Evolutionary conservation across 2,329 filamentous ascomycete genomes (phyloP).

Genomic region (Epichloe sibirici): DNA sequence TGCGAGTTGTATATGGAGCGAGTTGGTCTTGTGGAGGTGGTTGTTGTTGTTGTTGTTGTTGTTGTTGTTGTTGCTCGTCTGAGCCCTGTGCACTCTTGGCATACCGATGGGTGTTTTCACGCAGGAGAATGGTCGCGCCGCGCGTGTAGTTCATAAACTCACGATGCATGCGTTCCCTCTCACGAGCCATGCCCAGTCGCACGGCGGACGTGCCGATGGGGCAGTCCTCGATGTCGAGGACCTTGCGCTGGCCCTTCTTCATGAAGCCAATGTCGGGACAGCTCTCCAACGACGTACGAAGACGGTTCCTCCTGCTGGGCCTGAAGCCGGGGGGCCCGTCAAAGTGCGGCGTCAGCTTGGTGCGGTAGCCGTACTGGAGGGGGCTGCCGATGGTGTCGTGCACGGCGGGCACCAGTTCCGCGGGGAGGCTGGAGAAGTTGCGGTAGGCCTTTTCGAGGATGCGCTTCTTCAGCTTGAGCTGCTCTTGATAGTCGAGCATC

Average conservation of each 20-base stretch:
- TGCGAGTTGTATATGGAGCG: constrained; percentile 26
- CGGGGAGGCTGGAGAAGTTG: constrained; percentile 77
- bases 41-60: constrained; percentile 12
- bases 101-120: constrained; percentile 68
- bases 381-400: constrained; percentile 77
- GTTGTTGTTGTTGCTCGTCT: constrained; percentile 3
- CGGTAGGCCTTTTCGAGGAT: constrained; percentile 85
- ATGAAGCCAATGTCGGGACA: constrained; percentile 84
- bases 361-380: constrained; percentile 84
- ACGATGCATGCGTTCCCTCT: constrained; percentile 61
- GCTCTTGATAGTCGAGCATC: constrained; percentile 82
- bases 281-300: constrained; percentile 36
- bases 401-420: constrained; percentile 62
- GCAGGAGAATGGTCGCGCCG: constrained; percentile 78
- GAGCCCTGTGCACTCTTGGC: constrained; percentile 27
- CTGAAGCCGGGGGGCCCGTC: constrained; percentile 57
- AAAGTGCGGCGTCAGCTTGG: constrained; percentile 95
- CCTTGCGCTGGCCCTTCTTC: constrained; percentile 65
- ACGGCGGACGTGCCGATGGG: constrained; percentile 87
- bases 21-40: constrained; percentile 14
- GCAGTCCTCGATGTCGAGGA: constrained; percentile 93
- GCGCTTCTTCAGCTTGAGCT: constrained; percentile 70
- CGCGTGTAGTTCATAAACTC: constrained; percentile 62
- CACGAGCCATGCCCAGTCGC: constrained; percentile 62
- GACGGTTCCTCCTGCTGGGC: constrained; percentile 34